Percentiles rank a stretch among this genome's conserved stretches.
Evolutionary conservation across 2,329 filamentous ascomycete species (phyloP).

Genomic region (Basipetospora sp.): DNA sequence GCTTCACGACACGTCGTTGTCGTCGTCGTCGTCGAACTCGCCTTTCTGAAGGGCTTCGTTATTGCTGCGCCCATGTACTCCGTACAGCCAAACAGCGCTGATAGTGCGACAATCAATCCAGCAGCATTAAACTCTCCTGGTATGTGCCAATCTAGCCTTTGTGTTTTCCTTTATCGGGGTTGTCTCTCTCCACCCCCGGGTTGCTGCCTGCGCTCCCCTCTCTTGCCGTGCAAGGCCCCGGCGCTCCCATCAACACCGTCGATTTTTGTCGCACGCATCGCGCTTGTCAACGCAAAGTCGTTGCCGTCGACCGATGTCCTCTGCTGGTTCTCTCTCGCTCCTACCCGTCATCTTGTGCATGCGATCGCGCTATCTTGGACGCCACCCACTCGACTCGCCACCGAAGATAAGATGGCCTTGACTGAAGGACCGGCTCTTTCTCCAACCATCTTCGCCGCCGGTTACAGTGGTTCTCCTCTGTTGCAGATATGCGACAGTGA

Average conservation of each 20-base stretch:
- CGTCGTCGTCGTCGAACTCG: conserved; percentile 35
- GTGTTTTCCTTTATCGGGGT: conserved; percentile 12
- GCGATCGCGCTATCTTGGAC: too few species aligned
- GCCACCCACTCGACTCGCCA: too few species aligned
- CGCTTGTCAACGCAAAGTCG: too few species aligned
- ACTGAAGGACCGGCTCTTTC: too few species aligned
- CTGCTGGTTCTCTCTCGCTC: too few species aligned
- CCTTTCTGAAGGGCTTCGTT: conserved; percentile 21
- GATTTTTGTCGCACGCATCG: too few species aligned
- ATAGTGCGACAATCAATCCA: conserved; percentile 81
- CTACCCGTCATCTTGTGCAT: too few species aligned
- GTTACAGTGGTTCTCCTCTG: background rate
- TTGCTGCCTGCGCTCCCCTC: conserved; percentile 8
- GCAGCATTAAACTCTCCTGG: conserved; percentile 67
- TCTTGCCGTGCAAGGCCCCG: too few species aligned
- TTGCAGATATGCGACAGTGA: background rate
- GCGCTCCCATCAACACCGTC: too few species aligned
- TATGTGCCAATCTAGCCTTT: conserved; percentile 34
- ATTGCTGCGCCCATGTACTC: conserved; percentile 23
- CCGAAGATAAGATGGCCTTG: too few species aligned
- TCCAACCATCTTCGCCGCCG: too few species aligned
- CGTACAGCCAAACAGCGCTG: conserved; percentile 49
- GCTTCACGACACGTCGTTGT: conserved; percentile 43
- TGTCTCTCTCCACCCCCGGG: conserved; percentile 1
- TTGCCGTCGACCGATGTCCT: too few species aligned